Evolutionary conservation across 1,139 yeast species (phyloP), one percentile per base, ranked within the genome.

Genomic region (Spencermartinsiella ligniputridi): DNA sequence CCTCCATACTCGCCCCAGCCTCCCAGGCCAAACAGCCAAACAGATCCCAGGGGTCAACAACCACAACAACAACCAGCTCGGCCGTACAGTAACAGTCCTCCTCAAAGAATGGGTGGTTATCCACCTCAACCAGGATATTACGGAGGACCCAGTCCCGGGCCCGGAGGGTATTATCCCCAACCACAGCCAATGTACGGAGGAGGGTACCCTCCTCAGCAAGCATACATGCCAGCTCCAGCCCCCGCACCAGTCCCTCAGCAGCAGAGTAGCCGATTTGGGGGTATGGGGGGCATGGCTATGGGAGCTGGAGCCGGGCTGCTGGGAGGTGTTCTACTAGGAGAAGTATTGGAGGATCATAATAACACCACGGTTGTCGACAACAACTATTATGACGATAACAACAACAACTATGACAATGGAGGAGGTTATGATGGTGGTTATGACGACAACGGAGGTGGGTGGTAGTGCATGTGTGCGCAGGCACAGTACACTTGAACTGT

Each of bases 261-360:
- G 43, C 60, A 52, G 24, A 35, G 56, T 56, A 42, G 47, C 37
- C 19, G 58, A 22, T 41, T 42, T 50, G 55, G 66, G 38, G 68
- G 71, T 15, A 56, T 66, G 74, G 79, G 69, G 9, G 77, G 80
- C 30, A 57, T 78, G 67, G 79, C 83, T 22, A 63, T 82, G 59
- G 95, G 95, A 54, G 83, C 80, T 0, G 94, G 92, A 54, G 92
- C 84, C 24, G 95, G 95, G 65, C 60, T 85, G 46, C 64, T 85
- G 4, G 95, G 94, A 47, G 95, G 94, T 49, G 68, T 80, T 70
- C 62, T 83, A 49, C 58, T 81, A 27, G 76, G 74, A n/a, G 67
- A 67, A 21, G 73, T 73, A 36, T 54, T 78, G 49, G 58, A 54
- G n/a, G 41, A 36, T 22, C 50, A 44, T 29, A 48, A 42, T 54